Evolutionary conservation across 2,329 filamentous ascomycete species (phyloP).

Genomic region (Aspergillus thermomutatus): DNA sequence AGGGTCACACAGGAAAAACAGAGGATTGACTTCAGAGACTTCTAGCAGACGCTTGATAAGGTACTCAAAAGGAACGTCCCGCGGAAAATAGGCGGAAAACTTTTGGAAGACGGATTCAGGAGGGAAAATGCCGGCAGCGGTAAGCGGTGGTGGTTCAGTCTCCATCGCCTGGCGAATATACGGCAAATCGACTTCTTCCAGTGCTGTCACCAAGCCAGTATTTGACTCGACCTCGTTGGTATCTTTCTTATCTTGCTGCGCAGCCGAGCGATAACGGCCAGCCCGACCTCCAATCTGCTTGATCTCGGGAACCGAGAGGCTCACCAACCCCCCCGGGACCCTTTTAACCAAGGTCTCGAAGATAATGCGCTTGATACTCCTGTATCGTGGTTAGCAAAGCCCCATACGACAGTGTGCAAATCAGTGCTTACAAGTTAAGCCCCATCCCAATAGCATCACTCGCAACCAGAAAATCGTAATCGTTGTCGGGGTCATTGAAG

Average conservation of each 20-base stretch:
- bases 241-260: constrained; percentile 44
- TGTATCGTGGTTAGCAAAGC: constrained; percentile 19
- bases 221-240: constrained; percentile 26
- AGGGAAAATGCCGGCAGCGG: constrained; percentile 70
- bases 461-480: constrained; percentile 91
- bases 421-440: constrained; percentile 68
- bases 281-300: constrained; percentile 95
- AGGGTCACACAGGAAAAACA: constrained; percentile 69
- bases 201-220: constrained; percentile 73
- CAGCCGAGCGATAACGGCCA: constrained; percentile 75
- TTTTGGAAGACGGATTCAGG: constrained; percentile 67
- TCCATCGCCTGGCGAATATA: constrained; percentile 62
- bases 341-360: constrained; percentile 77
- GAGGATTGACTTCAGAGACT: constrained; percentile 59
- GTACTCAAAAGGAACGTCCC: constrained; percentile 76
- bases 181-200: constrained; percentile 67
- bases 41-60: constrained; percentile 73
- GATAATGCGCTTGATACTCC: constrained; percentile 79
- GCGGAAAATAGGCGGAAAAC: constrained; percentile 79
- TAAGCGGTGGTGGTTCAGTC: constrained; percentile 62
- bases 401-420: not conserved
- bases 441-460: constrained; percentile 98
- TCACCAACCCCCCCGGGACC: constrained; percentile 56
- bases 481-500: constrained; percentile 93
- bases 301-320: constrained; percentile 70